A percentile compares a stretch with the other conserved stretches of the same genome.
These are phyloP conservation scores for Penicillium ucsense DNA, from an alignment of 495 filamentous ascomycete species.

Conservation along the genomic window DNA sequence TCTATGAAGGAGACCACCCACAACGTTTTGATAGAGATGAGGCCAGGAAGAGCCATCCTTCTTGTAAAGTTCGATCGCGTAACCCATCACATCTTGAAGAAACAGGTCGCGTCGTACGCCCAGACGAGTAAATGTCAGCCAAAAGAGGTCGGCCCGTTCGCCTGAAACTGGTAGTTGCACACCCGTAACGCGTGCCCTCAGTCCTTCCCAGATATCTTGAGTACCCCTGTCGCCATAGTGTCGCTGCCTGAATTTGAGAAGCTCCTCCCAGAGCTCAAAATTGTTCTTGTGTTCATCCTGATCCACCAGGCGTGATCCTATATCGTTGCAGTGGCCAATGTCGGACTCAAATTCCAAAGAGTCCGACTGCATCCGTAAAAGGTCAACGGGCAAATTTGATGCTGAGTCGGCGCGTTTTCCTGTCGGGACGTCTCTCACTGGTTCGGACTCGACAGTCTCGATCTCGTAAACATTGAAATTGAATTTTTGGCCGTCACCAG, in stretches of 20 bases:
- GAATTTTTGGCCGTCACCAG: slow-evolving; percentile 7
- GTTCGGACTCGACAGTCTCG: slow-evolving; percentile 1
- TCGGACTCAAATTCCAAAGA: slow-evolving; percentile 44
- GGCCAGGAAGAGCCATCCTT: slow-evolving; percentile 33
- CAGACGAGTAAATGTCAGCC: slow-evolving; percentile 44
- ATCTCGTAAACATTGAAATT: slow-evolving; percentile 27
- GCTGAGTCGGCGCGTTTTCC: background rate
- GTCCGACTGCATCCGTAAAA: slow-evolving; percentile 20
- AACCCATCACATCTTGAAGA: slow-evolving; percentile 40
- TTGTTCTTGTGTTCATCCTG: slow-evolving; percentile 36
- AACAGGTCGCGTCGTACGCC: slow-evolving; percentile 38
- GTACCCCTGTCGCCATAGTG: slow-evolving; percentile 51
- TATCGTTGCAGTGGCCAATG: slow-evolving; percentile 29
- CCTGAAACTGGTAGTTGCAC: slow-evolving; percentile 39
- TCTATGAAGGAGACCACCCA: slow-evolving; percentile 35
- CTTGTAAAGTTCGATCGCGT: slow-evolving; percentile 45
- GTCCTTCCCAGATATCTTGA: slow-evolving; percentile 50
- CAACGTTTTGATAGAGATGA: slow-evolving; percentile 38
- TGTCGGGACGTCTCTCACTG: background rate
- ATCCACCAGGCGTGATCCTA: slow-evolving; percentile 45
- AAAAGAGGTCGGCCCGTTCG: slow-evolving; percentile 42
- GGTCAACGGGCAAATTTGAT: background rate
- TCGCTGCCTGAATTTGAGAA: slow-evolving; percentile 52
- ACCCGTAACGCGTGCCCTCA: slow-evolving; percentile 37
- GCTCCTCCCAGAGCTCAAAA: slow-evolving; percentile 53